Conservation (phyloP, 2,329 filamentous ascomycete species). For the Blastomyces gilchristii region DNA sequence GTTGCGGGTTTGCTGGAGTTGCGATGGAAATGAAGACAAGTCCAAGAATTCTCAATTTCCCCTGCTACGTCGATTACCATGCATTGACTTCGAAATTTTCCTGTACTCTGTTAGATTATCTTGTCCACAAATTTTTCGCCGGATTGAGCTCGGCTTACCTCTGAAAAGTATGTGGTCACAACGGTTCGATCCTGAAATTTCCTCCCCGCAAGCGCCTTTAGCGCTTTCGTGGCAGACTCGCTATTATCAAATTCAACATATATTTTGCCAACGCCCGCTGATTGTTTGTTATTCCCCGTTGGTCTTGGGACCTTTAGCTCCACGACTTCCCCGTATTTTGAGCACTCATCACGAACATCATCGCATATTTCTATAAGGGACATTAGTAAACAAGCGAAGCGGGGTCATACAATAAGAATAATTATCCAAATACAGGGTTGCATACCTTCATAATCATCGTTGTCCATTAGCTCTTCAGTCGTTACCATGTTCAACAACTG, state of each 20-base stretch:
- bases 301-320: conserved; percentile 92
- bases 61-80: conserved; percentile 51
- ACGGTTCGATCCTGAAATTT: conserved; percentile 97
- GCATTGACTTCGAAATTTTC: conserved; percentile 91
- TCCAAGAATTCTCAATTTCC: not conserved
- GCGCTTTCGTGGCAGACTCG: conserved; percentile 70
- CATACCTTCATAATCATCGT: conserved; percentile 88
- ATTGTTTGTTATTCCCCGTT: conserved; percentile 68
- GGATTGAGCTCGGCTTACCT: conserved; percentile 47
- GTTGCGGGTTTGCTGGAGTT: not conserved
- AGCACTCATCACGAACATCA: conserved; percentile 85
- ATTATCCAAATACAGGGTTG: conserved; percentile 1
- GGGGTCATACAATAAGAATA: not conserved
- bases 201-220: conserved; percentile 81
- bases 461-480: conserved; percentile 83
- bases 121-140: not conserved
- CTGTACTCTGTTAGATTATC: conserved; percentile 31
- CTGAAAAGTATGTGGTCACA: conserved; percentile 90
- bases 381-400: not conserved
- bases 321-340: conserved; percentile 74
- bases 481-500: conserved; percentile 99
- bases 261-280: conserved; percentile 90
- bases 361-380: conserved; percentile 73
- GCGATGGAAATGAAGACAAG: not conserved
- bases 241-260: conserved; percentile 82